Base-by-base conservation (phyloP, 345 rosid genomes). In the Firmiana major region DNA sequence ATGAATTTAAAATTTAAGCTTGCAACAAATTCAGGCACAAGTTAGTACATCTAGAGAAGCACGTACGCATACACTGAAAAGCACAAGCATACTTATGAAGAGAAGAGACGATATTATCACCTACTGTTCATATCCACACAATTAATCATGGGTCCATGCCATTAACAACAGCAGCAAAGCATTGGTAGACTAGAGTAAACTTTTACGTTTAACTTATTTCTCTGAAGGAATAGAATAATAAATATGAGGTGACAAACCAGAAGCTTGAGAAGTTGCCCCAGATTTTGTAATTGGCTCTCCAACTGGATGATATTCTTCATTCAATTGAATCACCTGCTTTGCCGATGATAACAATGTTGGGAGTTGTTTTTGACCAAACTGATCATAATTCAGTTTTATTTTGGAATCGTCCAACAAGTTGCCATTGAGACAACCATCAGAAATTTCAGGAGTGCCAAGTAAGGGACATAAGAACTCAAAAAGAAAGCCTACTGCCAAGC, bases 261-360 rank as follows among this genome's bases (percentile, higher is more conserved):
- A 92, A 79, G 97, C 97, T 78, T 92, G 97, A 72, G 90, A 57
- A 63, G 85, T 76, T 70, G 97, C 91, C 80, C 90, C 93, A 22
- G 85, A 75, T 82, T 94, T 94, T 65, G 71, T 74, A 53, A 89
- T 49, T 0, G 94, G 92, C 71, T 40, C 42, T 51, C 55, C 55
- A 54, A 94, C 87, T n/a, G 97, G 98, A 62, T 81, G 79, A 80
- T 87, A 88, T 42, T 89, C 83, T 28, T 77, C 85, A 73, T 83
- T 84, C 48, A 77, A 49, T 76, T 88, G 89, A 6, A 94, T 5
- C 45, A 84, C 88, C 74, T 91, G 97, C 79, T 85, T 90, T 31
- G 91, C 75, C 34, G 93, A 89, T 60, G 84, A 87, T 40, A 94
- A 81, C 71, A 81, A 36, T 28, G 94, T 65, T 2, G 86, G 84